These are phyloP conservation scores for Vaccinium myrtillus DNA, from an alignment of 148 eudicot genomes.

Conservation along the genomic window DNA sequence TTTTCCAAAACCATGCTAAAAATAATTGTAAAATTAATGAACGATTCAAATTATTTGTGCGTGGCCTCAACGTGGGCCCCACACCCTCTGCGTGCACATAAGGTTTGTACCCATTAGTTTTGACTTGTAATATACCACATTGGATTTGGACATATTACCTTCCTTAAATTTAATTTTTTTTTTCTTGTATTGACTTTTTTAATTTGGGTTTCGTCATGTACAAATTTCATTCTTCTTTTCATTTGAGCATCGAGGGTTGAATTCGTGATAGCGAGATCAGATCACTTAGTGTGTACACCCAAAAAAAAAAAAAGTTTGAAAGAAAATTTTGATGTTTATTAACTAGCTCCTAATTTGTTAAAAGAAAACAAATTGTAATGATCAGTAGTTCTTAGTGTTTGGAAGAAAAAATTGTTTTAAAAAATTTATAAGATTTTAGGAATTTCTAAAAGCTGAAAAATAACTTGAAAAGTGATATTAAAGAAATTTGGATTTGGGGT, in stretches of 20 bases:
- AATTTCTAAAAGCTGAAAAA: neutral
- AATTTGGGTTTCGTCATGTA: neutral
- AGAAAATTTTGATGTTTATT: neutral
- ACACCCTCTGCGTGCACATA: too few species aligned
- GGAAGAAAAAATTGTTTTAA: neutral
- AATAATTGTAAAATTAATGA: too few species aligned
- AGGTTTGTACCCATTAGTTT: too few species aligned
- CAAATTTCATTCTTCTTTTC: neutral
- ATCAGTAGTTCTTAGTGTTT: neutral
- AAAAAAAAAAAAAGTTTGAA: too few species aligned
- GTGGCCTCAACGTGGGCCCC: too few species aligned
- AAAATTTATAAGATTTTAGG: neutral
- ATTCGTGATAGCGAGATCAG: neutral
- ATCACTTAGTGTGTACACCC: neutral
- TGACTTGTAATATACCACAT: neutral
- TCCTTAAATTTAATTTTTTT: neutral
- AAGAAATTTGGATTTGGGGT: neutral
- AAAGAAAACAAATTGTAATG: too few species aligned
- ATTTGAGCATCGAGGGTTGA: neutral
- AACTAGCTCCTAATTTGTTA: neutral
- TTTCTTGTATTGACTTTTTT: neutral
- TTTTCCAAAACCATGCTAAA: too few species aligned
- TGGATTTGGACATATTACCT: slow-evolving; percentile 3
- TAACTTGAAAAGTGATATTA: too few species aligned
- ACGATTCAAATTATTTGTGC: too few species aligned